A percentile compares a stretch with the other conserved stretches of the same genome.
These are phyloP conservation scores for Echium plantagineum DNA, from an alignment of 257 asterid species.

Conservation along the genomic window DNA sequence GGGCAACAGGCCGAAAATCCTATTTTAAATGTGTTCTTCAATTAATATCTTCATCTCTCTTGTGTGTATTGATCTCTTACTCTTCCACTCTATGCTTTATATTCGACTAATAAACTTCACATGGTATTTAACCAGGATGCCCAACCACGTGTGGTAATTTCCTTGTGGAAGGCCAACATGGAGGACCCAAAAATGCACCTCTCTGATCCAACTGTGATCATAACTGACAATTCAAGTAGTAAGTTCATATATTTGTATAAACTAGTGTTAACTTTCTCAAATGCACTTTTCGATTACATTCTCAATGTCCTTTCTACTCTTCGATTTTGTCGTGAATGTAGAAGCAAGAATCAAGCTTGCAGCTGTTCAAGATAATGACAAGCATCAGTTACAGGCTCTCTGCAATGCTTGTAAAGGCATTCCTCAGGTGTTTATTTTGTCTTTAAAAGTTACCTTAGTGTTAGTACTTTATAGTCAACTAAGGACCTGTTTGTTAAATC, in stretches of 20 bases:
- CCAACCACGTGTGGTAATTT: constrained; percentile 65
- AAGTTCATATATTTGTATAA: constrained; percentile 8
- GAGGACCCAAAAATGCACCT: constrained; percentile 70
- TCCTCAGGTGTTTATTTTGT: constrained; percentile 55
- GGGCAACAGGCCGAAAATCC: too few relatives aligned
- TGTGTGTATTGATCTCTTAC: background rate
- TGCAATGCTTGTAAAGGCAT: constrained; percentile 97
- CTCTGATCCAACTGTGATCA: constrained; percentile 59
- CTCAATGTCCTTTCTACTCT: background rate
- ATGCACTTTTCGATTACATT: background rate
- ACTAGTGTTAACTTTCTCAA: background rate
- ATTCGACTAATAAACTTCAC: background rate
- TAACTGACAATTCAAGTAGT: constrained; percentile 61
- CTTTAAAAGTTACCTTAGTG: background rate
- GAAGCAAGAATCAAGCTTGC: constrained; percentile 60
- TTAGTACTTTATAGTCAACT: background rate
- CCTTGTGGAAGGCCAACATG: constrained; percentile 91
- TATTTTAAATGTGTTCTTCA: too few relatives aligned
- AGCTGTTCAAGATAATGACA: constrained; percentile 48
- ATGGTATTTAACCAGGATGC: constrained; percentile 53
- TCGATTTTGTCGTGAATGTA: constrained; percentile 21
- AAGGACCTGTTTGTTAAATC: too few relatives aligned
- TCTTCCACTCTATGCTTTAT: constrained; percentile 1
- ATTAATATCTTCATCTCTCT: background rate
- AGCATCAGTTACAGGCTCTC: constrained; percentile 56